Evolutionary conservation across 2,329 filamentous ascomycete species (phyloP), one percentile per base, ranked within the genome.

Genomic region (Penicillium decumbens): DNA sequence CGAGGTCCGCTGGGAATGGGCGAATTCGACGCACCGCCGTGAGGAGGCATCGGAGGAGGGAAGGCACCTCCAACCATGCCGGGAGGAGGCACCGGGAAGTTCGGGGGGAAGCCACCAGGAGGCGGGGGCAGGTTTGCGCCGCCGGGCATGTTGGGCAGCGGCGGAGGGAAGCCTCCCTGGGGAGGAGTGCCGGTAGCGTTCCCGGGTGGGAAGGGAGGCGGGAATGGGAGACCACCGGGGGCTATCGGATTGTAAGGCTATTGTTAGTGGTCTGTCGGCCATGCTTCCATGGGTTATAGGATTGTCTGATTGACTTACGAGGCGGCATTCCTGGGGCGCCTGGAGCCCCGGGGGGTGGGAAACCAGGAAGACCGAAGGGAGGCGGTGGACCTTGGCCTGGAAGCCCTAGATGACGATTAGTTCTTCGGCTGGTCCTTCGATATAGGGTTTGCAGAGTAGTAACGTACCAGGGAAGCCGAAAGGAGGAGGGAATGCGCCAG

Each of bases 381-480:
- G 82, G 83, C 49, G 81, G 82, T 54, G 74, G 72, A 51, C 77
- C 66, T 62, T 70, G 70, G 57, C 62, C 71, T 48, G 67, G 65
- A 32, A 54, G 63, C 51, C 65, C 68, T 69, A 15, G 3, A 9
- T 6, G 2, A 7, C 6, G n/a, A 23, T 40, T 32, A 40, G 47
- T 13, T 20, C 13, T 33, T 23, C 2, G 3, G 28, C 29, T 35
- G 18, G n/a, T 29, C 3, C n/a, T 28, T 27, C 28, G 29, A 24
- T 28, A 28, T 54, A 29, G 20, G 51, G 41, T 29, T 29, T 37
- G 47, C 18, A 25, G 37, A n/a, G 43, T 20, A 10, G 28, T 41
- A 23, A 61, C 71, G 61, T 65, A 78, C 82, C 82, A 39, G 84
- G 83, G 66, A 89, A 85, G 51, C 74, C 77, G 65, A 84, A 87